phyloP scores from a whole-genome alignment of 78 protist species.

The Dictyostelium capitatum region DNA sequence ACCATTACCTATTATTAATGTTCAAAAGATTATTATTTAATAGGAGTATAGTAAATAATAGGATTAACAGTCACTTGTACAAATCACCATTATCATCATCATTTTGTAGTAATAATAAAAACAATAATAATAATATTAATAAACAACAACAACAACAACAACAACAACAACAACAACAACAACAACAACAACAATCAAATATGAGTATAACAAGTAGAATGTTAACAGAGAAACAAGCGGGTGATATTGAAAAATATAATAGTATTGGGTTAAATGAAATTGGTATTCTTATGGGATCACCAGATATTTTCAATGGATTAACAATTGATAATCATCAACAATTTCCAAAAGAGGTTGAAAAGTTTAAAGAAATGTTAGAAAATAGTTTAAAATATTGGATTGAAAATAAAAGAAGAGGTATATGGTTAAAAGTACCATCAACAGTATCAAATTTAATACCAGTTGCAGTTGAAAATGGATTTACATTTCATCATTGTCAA shows the following conservation, averaged over 20 bases:
- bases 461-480: constrained; percentile 31
- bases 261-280: not conserved
- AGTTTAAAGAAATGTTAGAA: not conserved
- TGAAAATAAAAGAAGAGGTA: constrained; percentile 76
- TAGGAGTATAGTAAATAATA: no score
- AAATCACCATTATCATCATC: no score
- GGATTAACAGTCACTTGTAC: no score
- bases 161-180: not conserved
- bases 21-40: no score
- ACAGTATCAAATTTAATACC: constrained; percentile 47
- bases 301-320: constrained; percentile 76
- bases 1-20: no score
- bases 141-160: constrained; percentile 1
- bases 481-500: constrained; percentile 83
- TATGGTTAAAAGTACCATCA: constrained; percentile 74
- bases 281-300: constrained; percentile 36
- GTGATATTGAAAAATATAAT: not conserved
- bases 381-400: constrained; percentile 57
- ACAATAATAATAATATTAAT: not conserved
- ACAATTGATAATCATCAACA: constrained; percentile 30
- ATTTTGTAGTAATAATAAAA: no score
- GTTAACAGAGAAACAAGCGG: not conserved
- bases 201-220: constrained; percentile 18
- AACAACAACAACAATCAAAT: not conserved
- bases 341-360: constrained; percentile 22